Percentiles rank a stretch among this genome's conserved stretches.
Evolutionary conservation across 75 land plant species (phyloP).

Genomic region (Cryptomeria japonica): DNA sequence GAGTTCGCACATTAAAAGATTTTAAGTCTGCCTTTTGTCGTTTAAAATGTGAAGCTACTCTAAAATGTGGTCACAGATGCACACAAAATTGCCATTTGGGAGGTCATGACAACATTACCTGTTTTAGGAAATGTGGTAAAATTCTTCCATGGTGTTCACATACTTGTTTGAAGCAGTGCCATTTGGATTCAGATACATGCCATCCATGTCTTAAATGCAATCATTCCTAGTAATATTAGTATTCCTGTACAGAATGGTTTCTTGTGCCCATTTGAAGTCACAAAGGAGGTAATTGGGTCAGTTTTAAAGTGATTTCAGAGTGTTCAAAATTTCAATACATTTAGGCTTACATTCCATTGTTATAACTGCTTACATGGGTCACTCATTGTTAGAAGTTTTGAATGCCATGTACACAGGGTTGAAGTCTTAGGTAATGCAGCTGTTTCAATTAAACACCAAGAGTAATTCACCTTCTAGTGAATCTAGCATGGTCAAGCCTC

Average conservation of each 20-base stretch:
- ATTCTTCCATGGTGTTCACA: slow-evolving; percentile 15
- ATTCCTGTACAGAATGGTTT: neutral
- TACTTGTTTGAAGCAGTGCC: slow-evolving; percentile 18
- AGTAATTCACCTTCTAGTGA: slow-evolving; percentile 2
- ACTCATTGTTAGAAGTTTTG: slow-evolving; percentile 16
- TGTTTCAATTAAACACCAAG: slow-evolving; percentile 42
- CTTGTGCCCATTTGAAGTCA: neutral
- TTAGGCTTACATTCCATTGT: neutral
- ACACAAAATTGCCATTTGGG: slow-evolving; percentile 30
- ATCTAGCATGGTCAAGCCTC: neutral
- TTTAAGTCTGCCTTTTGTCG: slow-evolving; percentile 18
- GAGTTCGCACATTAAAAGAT: slow-evolving; percentile 19
- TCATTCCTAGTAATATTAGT: neutral
- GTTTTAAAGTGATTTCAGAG: neutral
- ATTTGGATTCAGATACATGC: slow-evolving; percentile 5
- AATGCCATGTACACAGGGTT: slow-evolving; percentile 48
- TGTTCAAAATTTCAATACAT: neutral
- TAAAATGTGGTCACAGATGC: slow-evolving; percentile 35
- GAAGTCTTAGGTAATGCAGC: slow-evolving; percentile 58
- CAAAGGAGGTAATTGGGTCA: neutral
- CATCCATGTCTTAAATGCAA: slow-evolving; percentile 5
- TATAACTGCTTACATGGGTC: neutral
- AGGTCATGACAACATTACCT: slow-evolving; percentile 15
- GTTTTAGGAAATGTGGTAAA: slow-evolving; percentile 16
- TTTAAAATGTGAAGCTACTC: slow-evolving; percentile 6